Percentiles rank a stretch among this genome's conserved stretches.
phyloP scores from a whole-genome alignment of 2,329 filamentous ascomycete species.

The Trichophyton benhamiae region DNA sequence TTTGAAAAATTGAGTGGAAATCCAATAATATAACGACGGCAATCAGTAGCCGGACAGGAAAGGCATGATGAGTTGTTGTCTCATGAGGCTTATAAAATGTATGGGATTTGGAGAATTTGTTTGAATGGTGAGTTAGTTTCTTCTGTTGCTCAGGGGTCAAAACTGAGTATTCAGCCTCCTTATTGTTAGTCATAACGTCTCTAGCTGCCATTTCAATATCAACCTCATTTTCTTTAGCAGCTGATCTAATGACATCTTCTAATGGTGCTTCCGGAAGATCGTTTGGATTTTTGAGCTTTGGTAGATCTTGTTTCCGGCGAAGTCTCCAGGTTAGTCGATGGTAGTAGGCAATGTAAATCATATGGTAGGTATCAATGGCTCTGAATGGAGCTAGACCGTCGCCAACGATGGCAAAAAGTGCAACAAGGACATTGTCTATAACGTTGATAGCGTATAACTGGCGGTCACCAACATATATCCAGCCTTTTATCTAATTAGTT shows the following conservation, averaged over 20 bases:
- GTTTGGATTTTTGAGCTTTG: slow-evolving; percentile 54
- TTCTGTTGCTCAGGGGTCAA: slow-evolving; percentile 55
- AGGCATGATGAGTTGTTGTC: slow-evolving; percentile 67
- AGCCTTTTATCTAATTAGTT: slow-evolving; percentile 33
- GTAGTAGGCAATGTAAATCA: slow-evolving; percentile 69
- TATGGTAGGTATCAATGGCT: slow-evolving; percentile 72
- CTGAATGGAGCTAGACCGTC: slow-evolving; percentile 64
- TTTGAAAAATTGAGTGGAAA: slow-evolving; percentile 66
- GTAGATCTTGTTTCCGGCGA: slow-evolving; percentile 50
- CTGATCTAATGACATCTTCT: slow-evolving; percentile 29
- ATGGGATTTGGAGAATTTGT: slow-evolving; percentile 68
- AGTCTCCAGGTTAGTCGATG: slow-evolving; percentile 53
- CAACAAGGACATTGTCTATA: slow-evolving; percentile 59
- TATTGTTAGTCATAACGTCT: slow-evolving; percentile 29
- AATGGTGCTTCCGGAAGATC: slow-evolving; percentile 36
- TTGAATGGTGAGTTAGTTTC: slow-evolving; percentile 62
- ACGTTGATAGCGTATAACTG: slow-evolving; percentile 59
- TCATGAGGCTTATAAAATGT: slow-evolving; percentile 86
- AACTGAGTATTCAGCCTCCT: slow-evolving; percentile 48
- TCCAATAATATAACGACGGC: slow-evolving; percentile 69
- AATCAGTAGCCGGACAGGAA: slow-evolving; percentile 60
- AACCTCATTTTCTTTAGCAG: slow-evolving; percentile 28
- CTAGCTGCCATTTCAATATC: slow-evolving; percentile 35
- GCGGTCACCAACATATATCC: slow-evolving; percentile 67
- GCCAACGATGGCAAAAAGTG: slow-evolving; percentile 57